Base-by-base conservation (phyloP, 345 rosid genomes). In the Citrus unshiu region DNA sequence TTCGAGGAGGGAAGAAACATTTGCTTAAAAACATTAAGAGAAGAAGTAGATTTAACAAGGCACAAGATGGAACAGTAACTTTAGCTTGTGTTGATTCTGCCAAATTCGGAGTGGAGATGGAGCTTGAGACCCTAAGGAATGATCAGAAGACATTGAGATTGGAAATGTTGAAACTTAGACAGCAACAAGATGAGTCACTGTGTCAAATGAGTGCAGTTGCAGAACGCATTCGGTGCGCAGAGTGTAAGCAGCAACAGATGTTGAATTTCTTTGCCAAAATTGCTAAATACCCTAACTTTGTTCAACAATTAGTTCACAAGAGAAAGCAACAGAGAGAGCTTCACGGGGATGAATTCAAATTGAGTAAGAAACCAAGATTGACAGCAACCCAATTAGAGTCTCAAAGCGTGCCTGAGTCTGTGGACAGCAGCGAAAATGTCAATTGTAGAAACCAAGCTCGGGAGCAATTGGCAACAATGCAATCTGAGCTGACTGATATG, bases 11-110 rank as follows among this genome's bases (percentile, higher is more conserved):
- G 75, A 84, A 89, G 81, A 88, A 77, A 78, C 89, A 89, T 81
- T 84, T 92, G 85, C 88, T 92, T 35, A 92, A 85, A 82, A 85
- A 63, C 77, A 90, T 90, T 27, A 88, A 83, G 85, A 86, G 95
- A 60, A 87, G 88, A 78, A 81, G 85, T 72, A 84, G 91, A 78
- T 71, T 76, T 63, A 85, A 77, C 79, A 81, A 79, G 77, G 81
- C 80, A 13, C 83, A 58, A 12, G 72, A 61, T 19, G 83, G 70
- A 30, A 54, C 22, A 18, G 68, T 30, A 39, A 27, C 51, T 3
- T 13, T 22, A 30, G 60, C 22, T 49, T 49, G 57, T 68, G 49
- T 32, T 69, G 60, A 40, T 76, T 58, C 70, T 51, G 76, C 67
- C 3, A 67, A 75, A 24, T 59, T 65, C 1, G 82, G 71, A 35